Conservation (phyloP, 805 yeast species). For the Cyberlindnera saturnus region DNA sequence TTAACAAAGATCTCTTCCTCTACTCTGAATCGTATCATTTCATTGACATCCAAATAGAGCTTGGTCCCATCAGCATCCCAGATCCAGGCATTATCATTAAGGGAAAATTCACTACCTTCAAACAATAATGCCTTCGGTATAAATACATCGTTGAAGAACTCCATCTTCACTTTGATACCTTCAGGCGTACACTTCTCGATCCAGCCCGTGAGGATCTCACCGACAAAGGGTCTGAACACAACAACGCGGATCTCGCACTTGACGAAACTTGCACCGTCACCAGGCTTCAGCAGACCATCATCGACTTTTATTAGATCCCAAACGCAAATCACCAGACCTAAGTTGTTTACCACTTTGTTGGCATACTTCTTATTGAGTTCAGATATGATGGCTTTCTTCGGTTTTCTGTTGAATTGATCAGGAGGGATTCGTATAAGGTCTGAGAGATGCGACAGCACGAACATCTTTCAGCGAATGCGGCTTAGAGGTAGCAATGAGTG, state of each 20-base stretch:
- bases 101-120: conserved; percentile 60
- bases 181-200: conserved; percentile 81
- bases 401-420: conserved; percentile 66
- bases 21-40: conserved; percentile 83
- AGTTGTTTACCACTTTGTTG: conserved; percentile 74
- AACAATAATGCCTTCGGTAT: conserved; percentile 80
- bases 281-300: conserved; percentile 87
- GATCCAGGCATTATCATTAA: conserved; percentile 90
- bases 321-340: conserved; percentile 79
- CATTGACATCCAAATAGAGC: conserved; percentile 83
- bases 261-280: conserved; percentile 86
- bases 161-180: conserved; percentile 79
- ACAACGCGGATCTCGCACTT: conserved; percentile 69
- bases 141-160: conserved; percentile 87
- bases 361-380: conserved; percentile 83
- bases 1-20: conserved; percentile 85
- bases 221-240: conserved; percentile 90
- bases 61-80: conserved; percentile 77
- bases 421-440: conserved; percentile 91
- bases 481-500: too few species aligned
- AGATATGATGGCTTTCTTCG: conserved; percentile 65
- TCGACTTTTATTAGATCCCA: conserved; percentile 80
- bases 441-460: conserved; percentile 70
- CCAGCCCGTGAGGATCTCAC: conserved; percentile 91
- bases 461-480: conserved; percentile 43